These are phyloP conservation scores for Dacryopinax primogenitus DNA, from an alignment of 768 basidiomycete genomes.

Conservation along the genomic window DNA sequence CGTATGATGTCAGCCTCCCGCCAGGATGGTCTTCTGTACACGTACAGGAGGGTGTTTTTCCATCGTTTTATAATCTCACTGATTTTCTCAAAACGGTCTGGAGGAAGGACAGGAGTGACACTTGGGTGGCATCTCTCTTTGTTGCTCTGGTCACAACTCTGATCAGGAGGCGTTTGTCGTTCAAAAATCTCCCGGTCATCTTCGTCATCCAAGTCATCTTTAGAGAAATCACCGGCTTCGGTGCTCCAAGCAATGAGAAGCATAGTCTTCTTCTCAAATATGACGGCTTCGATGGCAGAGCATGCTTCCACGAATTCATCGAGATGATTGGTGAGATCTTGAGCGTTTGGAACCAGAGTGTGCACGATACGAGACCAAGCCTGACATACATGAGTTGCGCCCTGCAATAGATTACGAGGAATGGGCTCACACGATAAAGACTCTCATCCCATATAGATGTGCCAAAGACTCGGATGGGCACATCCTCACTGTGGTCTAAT, in stretches of 20 bases:
- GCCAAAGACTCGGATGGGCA: conserved; percentile 60
- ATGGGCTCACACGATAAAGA: conserved; percentile 62
- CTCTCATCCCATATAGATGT: conserved; percentile 98
- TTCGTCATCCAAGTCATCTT: background rate
- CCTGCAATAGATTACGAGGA: background rate
- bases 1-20: conserved; percentile 17
- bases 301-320: conserved; percentile 76
- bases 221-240: conserved; percentile 8
- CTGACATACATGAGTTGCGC: conserved; percentile 30
- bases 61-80: conserved; percentile 87
- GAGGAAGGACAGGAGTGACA: conserved; percentile 25
- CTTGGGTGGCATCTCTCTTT: conserved; percentile 8
- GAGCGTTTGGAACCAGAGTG: conserved; percentile 86
- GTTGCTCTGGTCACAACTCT: background rate
- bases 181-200: conserved; percentile 12
- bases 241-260: conserved; percentile 65
- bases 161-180: background rate
- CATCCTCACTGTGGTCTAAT: conserved; percentile 50
- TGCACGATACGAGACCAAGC: conserved; percentile 98
- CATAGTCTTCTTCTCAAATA: conserved; percentile 96
- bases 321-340: conserved; percentile 77
- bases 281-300: conserved; percentile 82
- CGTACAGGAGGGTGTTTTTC: conserved; percentile 75
- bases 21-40: conserved; percentile 14
- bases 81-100: conserved; percentile 35